Evolutionary conservation across 768 basidiomycete species (phyloP).

Genomic region (Macrocybe gigantea): DNA sequence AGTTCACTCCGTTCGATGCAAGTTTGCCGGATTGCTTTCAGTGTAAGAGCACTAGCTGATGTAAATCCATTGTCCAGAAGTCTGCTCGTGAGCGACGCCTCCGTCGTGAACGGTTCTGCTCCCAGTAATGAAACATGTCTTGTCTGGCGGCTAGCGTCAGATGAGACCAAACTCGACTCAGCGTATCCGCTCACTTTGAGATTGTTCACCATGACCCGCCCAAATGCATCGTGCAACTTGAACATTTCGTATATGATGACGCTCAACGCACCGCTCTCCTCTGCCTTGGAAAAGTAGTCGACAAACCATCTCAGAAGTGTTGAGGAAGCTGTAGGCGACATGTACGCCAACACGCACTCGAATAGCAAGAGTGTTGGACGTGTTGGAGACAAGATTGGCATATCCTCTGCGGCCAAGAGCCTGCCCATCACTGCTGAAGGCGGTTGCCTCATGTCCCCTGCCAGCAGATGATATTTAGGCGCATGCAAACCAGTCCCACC

Average conservation of each 20-base stretch:
- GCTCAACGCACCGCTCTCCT: slow-evolving; percentile 32
- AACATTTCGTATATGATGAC: slow-evolving; percentile 92
- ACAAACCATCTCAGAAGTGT: slow-evolving; percentile 71
- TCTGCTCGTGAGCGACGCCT: slow-evolving; percentile 50
- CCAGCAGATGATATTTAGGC: slow-evolving; percentile 61
- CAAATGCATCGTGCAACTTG: slow-evolving; percentile 80
- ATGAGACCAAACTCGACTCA: background rate
- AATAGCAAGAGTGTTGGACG: slow-evolving; percentile 83
- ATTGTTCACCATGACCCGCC: slow-evolving; percentile 89
- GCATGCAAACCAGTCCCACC: slow-evolving; percentile 59
- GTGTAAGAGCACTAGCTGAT: slow-evolving; percentile 47
- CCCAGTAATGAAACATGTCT: slow-evolving; percentile 75
- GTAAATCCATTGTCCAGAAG: slow-evolving; percentile 57
- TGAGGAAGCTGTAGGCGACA: slow-evolving; percentile 54
- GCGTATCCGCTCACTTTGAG: slow-evolving; percentile 48
- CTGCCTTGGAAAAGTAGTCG: slow-evolving; percentile 34
- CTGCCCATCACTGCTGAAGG: slow-evolving; percentile 43
- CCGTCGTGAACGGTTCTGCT: slow-evolving; percentile 51
- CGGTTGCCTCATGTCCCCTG: slow-evolving; percentile 67
- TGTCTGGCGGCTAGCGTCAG: slow-evolving; percentile 33
- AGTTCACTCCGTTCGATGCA: slow-evolving; percentile 46
- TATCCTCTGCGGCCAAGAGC: slow-evolving; percentile 19
- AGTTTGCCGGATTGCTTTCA: slow-evolving; percentile 60
- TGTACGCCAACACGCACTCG: slow-evolving; percentile 93
- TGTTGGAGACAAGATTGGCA: slow-evolving; percentile 46